Evolutionary conservation across 176 grass and related monocot genomes (phyloP).

Genomic region (Oryza glaberrima): DNA sequence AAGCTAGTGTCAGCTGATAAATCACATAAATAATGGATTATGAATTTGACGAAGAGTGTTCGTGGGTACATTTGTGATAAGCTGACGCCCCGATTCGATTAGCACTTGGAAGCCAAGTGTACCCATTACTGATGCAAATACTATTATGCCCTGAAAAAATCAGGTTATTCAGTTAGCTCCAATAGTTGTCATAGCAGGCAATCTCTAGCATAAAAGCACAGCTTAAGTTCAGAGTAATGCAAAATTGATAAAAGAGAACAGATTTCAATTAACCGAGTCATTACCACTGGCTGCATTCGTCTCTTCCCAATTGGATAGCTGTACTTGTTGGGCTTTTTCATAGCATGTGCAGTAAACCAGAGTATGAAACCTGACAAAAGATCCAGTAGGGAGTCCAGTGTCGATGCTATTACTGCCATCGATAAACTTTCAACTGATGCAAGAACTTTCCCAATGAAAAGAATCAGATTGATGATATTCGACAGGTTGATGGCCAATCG

Average conservation of each 20-base stretch:
- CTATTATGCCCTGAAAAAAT: constrained; percentile 72
- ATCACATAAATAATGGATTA: background rate
- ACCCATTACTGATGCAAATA: constrained; percentile 93
- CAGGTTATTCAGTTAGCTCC: background rate
- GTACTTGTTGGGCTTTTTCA: constrained; percentile 93
- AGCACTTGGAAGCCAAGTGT: constrained; percentile 90
- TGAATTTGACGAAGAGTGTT: background rate
- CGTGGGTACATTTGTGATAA: constrained; percentile 61
- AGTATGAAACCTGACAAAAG: constrained; percentile 93
- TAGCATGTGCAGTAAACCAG: constrained; percentile 77
- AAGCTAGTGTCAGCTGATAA: background rate
- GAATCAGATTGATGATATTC: constrained; percentile 73
- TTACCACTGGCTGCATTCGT: constrained; percentile 97
- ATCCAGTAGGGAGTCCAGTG: constrained; percentile 86
- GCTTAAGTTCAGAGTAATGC: background rate
- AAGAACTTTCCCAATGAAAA: constrained; percentile 74
- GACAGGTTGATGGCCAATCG: constrained; percentile 80
- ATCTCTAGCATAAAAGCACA: background rate
- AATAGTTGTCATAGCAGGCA: background rate
- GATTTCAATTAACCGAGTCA: background rate
- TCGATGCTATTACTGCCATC: constrained; percentile 92
- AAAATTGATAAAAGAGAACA: background rate
- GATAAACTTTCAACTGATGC: constrained; percentile 69
- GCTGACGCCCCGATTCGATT: constrained; percentile 82
- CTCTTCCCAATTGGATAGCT: constrained; percentile 91